A percentile compares a stretch with the other conserved stretches of the same genome.
Evolutionary conservation across 164 flowering plant species (phyloP).

Genomic region (Stephania japonica): DNA sequence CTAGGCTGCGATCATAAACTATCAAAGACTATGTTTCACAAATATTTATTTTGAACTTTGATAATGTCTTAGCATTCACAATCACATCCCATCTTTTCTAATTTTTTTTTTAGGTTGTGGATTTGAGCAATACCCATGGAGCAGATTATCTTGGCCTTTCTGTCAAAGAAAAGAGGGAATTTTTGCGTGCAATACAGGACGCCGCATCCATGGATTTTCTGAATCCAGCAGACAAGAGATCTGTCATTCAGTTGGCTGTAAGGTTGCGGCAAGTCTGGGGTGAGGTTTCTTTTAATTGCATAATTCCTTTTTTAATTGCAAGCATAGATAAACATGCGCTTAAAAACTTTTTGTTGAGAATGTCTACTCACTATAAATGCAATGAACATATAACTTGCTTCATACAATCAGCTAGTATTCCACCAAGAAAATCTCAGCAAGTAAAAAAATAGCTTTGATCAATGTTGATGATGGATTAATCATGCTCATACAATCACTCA

Average conservation of each 20-base stretch:
- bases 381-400: no score
- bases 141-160: slow-evolving; percentile 44
- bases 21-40: neutral
- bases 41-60: neutral
- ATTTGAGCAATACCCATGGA: slow-evolving; percentile 48
- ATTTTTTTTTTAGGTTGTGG: slow-evolving; percentile 46
- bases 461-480: no score
- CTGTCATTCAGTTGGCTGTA: slow-evolving; percentile 41
- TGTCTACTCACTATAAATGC: no score
- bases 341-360: neutral
- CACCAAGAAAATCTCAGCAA: no score
- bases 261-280: slow-evolving; percentile 72
- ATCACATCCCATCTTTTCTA: neutral
- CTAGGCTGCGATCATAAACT: neutral
- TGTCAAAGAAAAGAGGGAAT: slow-evolving; percentile 44
- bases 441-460: no score
- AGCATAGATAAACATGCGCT: neutral
- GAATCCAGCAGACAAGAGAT: slow-evolving; percentile 49
- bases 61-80: neutral
- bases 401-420: no score
- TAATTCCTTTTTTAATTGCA: neutral
- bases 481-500: no score
- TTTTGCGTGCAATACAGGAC: slow-evolving; percentile 59
- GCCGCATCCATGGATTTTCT: slow-evolving; percentile 43
- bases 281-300: slow-evolving; percentile 21